These are phyloP conservation scores for Entophlyctis luteolus DNA, from an alignment of 192 early-diverging fungal species.

Conservation along the genomic window DNA sequence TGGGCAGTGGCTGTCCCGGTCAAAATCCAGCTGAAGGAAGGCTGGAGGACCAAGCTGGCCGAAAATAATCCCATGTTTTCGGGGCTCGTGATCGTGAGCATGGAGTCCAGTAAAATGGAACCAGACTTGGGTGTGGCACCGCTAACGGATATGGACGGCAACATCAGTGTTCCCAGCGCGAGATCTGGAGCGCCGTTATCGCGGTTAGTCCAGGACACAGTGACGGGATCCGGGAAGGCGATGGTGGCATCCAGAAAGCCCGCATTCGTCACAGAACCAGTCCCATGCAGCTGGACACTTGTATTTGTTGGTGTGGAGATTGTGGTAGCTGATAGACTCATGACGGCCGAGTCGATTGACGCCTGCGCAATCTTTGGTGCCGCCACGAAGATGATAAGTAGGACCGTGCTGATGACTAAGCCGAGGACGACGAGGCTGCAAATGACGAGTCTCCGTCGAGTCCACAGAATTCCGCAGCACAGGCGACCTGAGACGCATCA, in stretches of 20 bases:
- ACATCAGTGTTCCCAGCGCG: not conserved
- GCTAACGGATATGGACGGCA: not conserved
- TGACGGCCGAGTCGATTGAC: slow-evolving; percentile 19
- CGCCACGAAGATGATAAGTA: not conserved
- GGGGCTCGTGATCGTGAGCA: not conserved
- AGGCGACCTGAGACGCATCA: not conserved
- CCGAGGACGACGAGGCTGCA: not conserved
- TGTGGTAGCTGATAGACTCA: slow-evolving; percentile 14
- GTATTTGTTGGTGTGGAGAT: slow-evolving; percentile 16
- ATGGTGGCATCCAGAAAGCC: slow-evolving; percentile 23
- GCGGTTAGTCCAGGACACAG: slow-evolving; percentile 26
- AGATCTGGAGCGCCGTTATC: slow-evolving; percentile 2
- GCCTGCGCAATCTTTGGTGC: slow-evolving; percentile 23
- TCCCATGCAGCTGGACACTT: slow-evolving; percentile 12
- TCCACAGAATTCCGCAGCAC: not conserved
- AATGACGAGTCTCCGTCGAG: not conserved
- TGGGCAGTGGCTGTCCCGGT: slow-evolving; percentile 7
- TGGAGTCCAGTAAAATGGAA: not conserved
- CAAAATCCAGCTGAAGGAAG: slow-evolving; percentile 29
- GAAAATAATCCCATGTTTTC: slow-evolving; percentile 26
- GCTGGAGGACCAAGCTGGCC: slow-evolving; percentile 20
- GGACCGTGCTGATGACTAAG: not conserved
- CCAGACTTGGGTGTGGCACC: slow-evolving; percentile 2
- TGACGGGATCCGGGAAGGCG: slow-evolving; percentile 15
- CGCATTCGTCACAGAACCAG: slow-evolving; percentile 26